Evolutionary conservation across 1,284 basidiomycete species (phyloP), one percentile per base, ranked within the genome.

Genomic region (Puccinia hordei): DNA sequence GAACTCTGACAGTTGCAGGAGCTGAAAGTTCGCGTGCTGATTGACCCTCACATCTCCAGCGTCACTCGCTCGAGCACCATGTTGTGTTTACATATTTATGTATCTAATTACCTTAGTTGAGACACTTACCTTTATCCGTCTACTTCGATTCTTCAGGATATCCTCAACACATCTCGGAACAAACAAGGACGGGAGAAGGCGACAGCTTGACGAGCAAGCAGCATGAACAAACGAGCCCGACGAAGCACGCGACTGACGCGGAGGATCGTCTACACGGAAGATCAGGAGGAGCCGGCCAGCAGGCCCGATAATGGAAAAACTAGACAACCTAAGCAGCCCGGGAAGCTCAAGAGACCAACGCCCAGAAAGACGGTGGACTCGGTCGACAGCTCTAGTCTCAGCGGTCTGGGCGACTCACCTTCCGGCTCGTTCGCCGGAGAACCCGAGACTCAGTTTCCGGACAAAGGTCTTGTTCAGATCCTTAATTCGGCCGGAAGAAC

Each of bases 351-450:
- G 27, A 17, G 33, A 4, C 24, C 13, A 9, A 33, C 15, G 27
- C 27, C 27, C 57, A 59, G 33, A 27, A 59, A 33, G 27, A 59
- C 57, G 24, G 24, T 44, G 24, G 22, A 49, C 15, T 12, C 27
- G 35, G 44, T 22, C 19, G 66, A 49, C 49, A 69, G 66, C 66
- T 69, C 66, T 1, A 69, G 66, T 69, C 66, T 69, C 8, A 69
- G 41, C 19, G 44, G n/a, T n/a, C 49, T 69, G 33, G 49, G 33
- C 3, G 41, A 24, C 66, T 19, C 66, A 13, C 41, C 66, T 5
- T 69, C 66, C 10, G 33, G 59, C 15, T 63, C 59, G 59, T 13
- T 63, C 33, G 59, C 59, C 10, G 59, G 2, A 35, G 30, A 33
- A 4, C 27, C 57, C 27, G 13, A 27, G 27, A 10, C 57, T 33